Evolutionary conservation across 441 rosid genomes (phyloP), one percentile per base, ranked within the genome.

Genomic region (Raphanus hybrid): DNA sequence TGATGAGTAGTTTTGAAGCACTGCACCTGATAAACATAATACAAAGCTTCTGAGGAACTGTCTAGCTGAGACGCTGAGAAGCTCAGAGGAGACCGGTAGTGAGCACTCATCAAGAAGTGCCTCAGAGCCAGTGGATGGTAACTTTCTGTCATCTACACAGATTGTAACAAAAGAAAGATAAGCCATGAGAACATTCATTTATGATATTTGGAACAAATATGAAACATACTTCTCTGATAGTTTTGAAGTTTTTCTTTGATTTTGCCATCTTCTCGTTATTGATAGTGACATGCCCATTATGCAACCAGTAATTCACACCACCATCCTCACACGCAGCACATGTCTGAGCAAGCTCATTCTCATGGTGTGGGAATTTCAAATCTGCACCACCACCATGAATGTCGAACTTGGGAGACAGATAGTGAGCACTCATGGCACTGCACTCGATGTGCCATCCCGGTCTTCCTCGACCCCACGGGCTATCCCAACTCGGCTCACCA

Each of bases 391-490:
- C 98, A 20, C 97, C 95, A 79, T 95, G 99, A 73, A 93, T 89
- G 75, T 93, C 99, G 76, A 96, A 96, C 67, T 79, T 84, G 69
- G 79, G 84, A 15, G 89, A 79, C 59, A 93, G 86, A 83, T 89
- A 91, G 66, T 80, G 86, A 41, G 88, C 93, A 86, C 96, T 96
- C 98, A 93, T 96, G 12, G 98, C 97, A 78, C 99, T 93, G 89
- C 99, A 96, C 83, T 93, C 99, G 14, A 96, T 96, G 74, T 93
- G 97, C 98, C 99, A 93, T 52, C 99, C 98, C 2, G 98, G 97
- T 77, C 99, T 87, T 63, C 99, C 97, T 55, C n/a, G 87, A 73
- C 97, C 98, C 99, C 98, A 93, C 0, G 90, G 90, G 64, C 98
- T 96, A 39, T 88, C 91, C 98, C 97, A 96, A 61, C 86, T 82